These are phyloP conservation scores for Pythium phragmitis DNA, from an alignment of 352 stramenopile genomes.

Conservation along the genomic window DNA sequence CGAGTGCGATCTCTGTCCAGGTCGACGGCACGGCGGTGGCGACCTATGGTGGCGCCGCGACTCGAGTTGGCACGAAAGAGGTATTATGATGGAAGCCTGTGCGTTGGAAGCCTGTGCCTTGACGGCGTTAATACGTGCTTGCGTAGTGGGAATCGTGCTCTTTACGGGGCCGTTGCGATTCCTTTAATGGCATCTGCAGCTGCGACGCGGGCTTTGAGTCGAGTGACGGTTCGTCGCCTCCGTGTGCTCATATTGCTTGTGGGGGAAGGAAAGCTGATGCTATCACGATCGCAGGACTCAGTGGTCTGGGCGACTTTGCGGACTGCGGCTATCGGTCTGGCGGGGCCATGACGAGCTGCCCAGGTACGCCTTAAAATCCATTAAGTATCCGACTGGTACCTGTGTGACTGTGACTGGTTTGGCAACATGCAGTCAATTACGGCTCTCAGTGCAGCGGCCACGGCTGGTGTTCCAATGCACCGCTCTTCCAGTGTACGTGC, in stretches of 20 bases:
- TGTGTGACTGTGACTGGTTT: background rate
- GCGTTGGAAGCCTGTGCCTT: background rate
- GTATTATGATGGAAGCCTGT: constrained; percentile 28
- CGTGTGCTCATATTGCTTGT: constrained; percentile 10
- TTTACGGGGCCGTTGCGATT: constrained; percentile 53
- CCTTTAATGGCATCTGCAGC: constrained; percentile 41
- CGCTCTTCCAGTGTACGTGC: constrained; percentile 56
- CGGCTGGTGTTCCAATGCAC: constrained; percentile 42
- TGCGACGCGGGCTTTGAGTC: constrained; percentile 49
- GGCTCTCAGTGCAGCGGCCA: constrained; percentile 55
- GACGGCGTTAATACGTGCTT: no score
- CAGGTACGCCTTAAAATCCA: constrained; percentile 24
- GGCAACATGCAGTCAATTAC: constrained; percentile 25
- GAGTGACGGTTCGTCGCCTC: constrained; percentile 47
- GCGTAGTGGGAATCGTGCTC: constrained; percentile 65
- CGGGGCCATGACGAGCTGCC: constrained; percentile 41
- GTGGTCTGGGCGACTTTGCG: constrained; percentile 20
- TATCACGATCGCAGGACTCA: constrained; percentile 14
- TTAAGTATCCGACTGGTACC: no score
- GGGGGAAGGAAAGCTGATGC: background rate
- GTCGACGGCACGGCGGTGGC: constrained; percentile 34
- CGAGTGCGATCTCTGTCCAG: constrained; percentile 37
- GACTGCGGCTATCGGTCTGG: constrained; percentile 42
- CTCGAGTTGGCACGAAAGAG: constrained; percentile 61
- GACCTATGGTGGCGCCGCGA: constrained; percentile 35